Conservation (phyloP, 1,284 basidiomycete genomes). For the Sphaerobolus stellatus region DNA sequence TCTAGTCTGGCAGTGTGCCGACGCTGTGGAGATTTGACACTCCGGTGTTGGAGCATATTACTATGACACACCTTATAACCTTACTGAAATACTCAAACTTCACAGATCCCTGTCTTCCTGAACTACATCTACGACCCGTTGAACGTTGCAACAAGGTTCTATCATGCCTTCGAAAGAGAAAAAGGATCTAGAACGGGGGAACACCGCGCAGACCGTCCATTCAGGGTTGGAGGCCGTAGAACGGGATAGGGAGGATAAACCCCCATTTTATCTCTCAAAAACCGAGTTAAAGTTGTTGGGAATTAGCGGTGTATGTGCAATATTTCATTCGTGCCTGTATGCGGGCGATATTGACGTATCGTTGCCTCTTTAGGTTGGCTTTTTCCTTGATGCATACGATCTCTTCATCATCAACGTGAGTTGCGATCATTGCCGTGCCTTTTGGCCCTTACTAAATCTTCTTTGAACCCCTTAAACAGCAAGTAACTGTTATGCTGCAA, state of each 20-base stretch:
- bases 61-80: not conserved
- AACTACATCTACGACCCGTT: too few species aligned
- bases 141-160: not conserved
- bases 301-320: slow-evolving; percentile 54
- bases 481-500: slow-evolving; percentile 74
- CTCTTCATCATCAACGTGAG: slow-evolving; percentile 75
- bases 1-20: not conserved
- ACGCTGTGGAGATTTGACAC: not conserved
- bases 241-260: slow-evolving; percentile 30
- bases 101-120: too few species aligned
- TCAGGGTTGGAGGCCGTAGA: slow-evolving; percentile 24
- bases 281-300: slow-evolving; percentile 57
- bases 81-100: not conserved
- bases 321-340: slow-evolving; percentile 6
- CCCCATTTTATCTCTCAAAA: slow-evolving; percentile 45
- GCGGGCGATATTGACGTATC: slow-evolving; percentile 11
- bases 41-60: not conserved
- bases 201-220: not conserved
- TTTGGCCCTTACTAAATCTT: not conserved
- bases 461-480: slow-evolving; percentile 43
- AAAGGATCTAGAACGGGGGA: not conserved
- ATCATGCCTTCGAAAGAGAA: not conserved
- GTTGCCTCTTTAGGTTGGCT: slow-evolving; percentile 50
- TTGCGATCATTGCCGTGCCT: not conserved
- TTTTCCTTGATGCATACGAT: slow-evolving; percentile 75